Percentiles rank a stretch among this genome's conserved stretches.
phyloP scores from a whole-genome alignment of 805 yeast genomes.

The Ogataea trehalophila region DNA sequence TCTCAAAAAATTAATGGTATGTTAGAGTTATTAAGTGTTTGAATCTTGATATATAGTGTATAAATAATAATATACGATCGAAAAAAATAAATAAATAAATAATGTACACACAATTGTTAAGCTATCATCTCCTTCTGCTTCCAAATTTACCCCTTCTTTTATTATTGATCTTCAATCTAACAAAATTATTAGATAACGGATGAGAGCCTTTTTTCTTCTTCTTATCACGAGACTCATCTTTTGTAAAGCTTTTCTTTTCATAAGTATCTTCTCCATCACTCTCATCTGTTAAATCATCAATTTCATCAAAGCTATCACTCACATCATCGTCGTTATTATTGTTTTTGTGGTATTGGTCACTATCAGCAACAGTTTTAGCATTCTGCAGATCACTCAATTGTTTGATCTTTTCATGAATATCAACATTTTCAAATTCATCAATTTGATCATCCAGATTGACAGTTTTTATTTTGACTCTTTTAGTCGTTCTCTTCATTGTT shows the following conservation, averaged over 20 bases:
- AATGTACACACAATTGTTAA: neutral
- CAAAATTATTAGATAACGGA: conserved; percentile 32
- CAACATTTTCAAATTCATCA: conserved; percentile 32
- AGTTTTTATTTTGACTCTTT: conserved; percentile 47
- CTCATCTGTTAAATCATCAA: conserved; percentile 17
- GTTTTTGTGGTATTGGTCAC: neutral
- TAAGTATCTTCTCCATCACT: conserved; percentile 14
- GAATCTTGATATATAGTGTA: conserved; percentile 16
- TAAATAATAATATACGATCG: conserved; percentile 7
- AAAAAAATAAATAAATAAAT: conserved; percentile 2
- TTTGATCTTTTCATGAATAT: conserved; percentile 41
- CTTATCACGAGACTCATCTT: conserved; percentile 11
- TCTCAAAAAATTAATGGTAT: conserved; percentile 90
- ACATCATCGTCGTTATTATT: neutral
- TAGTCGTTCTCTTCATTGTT: conserved; percentile 49
- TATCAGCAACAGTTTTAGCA: neutral
- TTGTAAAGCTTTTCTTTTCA: conserved; percentile 16
- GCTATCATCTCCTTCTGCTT: conserved; percentile 15
- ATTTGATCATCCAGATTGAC: conserved; percentile 18
- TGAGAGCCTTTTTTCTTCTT: conserved; percentile 23
- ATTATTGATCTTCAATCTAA: conserved; percentile 30
- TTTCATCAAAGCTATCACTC: neutral
- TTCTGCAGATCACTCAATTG: conserved; percentile 20
- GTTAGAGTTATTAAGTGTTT: conserved; percentile 73
- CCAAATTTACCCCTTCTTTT: conserved; percentile 19